Conservation (phyloP, 2,329 filamentous ascomycete genomes). For the Xylaria digitata region DNA sequence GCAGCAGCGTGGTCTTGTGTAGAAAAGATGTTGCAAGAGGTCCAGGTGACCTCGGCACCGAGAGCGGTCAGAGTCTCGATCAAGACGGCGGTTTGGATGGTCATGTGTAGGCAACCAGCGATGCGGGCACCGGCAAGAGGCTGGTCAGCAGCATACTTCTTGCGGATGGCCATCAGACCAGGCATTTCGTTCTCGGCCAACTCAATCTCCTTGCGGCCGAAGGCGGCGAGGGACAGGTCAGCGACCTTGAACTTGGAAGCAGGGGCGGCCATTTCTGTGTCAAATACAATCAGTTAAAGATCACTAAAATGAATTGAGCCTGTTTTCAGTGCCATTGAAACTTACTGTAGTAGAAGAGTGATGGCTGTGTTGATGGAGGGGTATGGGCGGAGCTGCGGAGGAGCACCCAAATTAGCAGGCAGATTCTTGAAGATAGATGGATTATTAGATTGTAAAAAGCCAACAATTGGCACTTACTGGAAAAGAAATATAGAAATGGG, state of each 20-base stretch:
- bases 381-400: constrained; percentile 24
- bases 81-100: constrained; percentile 98
- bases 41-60: constrained; percentile 98
- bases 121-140: constrained; percentile 94
- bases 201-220: constrained; percentile 99
- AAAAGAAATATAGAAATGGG: constrained; percentile 28
- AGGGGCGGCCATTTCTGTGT: constrained; percentile 73
- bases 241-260: constrained; percentile 98
- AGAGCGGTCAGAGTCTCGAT: constrained; percentile 97
- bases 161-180: constrained; percentile 93
- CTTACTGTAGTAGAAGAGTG: constrained; percentile 26
- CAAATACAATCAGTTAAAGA: constrained; percentile 21
- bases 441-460: constrained; percentile 2
- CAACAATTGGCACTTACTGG: constrained; percentile 28
- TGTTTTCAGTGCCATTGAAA: not conserved
- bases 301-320: not conserved
- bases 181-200: constrained; percentile 97
- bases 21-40: constrained; percentile 99
- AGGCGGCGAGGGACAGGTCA: constrained; percentile 96
- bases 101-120: constrained; percentile 99
- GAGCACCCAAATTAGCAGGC: constrained; percentile 32
- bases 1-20: constrained; percentile 98
- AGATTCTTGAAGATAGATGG: constrained; percentile 14
- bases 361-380: constrained; percentile 25
- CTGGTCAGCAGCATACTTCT: constrained; percentile 92